These are phyloP conservation scores for Claviceps fusiformis DNA, from an alignment of 2,329 filamentous ascomycete species.

Conservation along the genomic window DNA sequence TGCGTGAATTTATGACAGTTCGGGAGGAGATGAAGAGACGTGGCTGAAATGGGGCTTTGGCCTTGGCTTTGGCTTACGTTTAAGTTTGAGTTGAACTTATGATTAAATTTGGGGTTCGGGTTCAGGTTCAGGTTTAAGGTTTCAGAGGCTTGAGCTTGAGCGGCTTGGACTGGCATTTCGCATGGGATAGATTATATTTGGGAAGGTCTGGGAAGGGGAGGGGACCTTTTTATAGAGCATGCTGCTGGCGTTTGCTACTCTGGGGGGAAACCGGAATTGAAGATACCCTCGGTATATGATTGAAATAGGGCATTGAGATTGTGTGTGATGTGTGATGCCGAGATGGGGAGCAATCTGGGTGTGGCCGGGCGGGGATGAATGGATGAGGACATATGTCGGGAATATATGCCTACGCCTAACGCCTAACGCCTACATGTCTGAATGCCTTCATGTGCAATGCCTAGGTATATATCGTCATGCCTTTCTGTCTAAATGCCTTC, in stretches of 20 bases:
- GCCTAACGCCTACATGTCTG: too few relatives aligned
- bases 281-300: neutral
- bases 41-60: neutral
- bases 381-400: too few relatives aligned
- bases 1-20: slow-evolving; percentile 43
- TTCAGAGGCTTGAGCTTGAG: neutral
- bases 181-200: neutral
- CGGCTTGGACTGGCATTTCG: neutral
- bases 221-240: neutral
- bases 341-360: too few relatives aligned
- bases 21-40: slow-evolving; percentile 26
- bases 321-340: neutral
- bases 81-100: neutral
- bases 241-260: neutral
- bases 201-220: neutral
- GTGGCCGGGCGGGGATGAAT: too few relatives aligned
- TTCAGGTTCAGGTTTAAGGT: neutral
- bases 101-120: too few relatives aligned
- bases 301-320: neutral
- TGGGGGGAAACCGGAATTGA: neutral
- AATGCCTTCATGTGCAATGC: too few relatives aligned
- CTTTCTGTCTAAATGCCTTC: too few relatives aligned
- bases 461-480: too few relatives aligned
- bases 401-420: too few relatives aligned
- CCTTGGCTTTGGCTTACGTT: neutral